Conservation (phyloP, 192 early-diverging fungal species). For the Umbelopsis vinacea region DNA sequence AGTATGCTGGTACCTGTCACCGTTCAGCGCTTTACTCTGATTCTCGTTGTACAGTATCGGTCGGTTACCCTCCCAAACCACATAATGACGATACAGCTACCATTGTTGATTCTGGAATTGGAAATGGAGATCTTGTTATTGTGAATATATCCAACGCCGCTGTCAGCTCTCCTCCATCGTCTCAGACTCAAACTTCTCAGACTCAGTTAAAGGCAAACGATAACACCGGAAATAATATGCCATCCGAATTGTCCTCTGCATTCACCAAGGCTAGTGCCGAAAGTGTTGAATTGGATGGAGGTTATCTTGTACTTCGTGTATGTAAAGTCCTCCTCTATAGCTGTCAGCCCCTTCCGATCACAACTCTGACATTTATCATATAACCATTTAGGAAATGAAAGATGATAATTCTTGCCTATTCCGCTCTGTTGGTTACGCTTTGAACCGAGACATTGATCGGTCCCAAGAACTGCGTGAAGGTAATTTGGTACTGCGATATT, state of each 20-base stretch:
- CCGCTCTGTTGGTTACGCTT: slow-evolving; percentile 61
- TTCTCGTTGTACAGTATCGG: slow-evolving; percentile 24
- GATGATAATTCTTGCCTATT: slow-evolving; percentile 81
- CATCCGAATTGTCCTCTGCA: background rate
- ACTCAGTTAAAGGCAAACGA: background rate
- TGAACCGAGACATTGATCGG: slow-evolving; percentile 35
- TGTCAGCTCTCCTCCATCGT: background rate
- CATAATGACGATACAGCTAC: slow-evolving; percentile 22
- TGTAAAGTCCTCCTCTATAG: slow-evolving; percentile 9
- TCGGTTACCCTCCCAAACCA: slow-evolving; percentile 54
- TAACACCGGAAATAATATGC: background rate
- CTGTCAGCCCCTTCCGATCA: background rate
- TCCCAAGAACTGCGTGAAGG: slow-evolving; percentile 37
- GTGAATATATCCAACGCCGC: background rate
- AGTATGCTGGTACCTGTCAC: background rate
- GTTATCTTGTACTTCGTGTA: slow-evolving; percentile 22
- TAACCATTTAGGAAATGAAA: slow-evolving; percentile 52
- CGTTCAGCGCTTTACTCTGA: background rate
- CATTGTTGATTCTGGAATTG: slow-evolving; percentile 32
- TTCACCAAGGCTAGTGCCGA: background rate
- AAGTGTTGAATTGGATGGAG: slow-evolving; percentile 2
- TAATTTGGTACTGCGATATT: background rate
- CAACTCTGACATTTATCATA: background rate
- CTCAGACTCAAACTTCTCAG: background rate
- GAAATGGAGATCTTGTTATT: slow-evolving; percentile 50